These are phyloP conservation scores for Triadica sebifera DNA, from an alignment of 345 rosid genomes.

Conservation along the genomic window DNA sequence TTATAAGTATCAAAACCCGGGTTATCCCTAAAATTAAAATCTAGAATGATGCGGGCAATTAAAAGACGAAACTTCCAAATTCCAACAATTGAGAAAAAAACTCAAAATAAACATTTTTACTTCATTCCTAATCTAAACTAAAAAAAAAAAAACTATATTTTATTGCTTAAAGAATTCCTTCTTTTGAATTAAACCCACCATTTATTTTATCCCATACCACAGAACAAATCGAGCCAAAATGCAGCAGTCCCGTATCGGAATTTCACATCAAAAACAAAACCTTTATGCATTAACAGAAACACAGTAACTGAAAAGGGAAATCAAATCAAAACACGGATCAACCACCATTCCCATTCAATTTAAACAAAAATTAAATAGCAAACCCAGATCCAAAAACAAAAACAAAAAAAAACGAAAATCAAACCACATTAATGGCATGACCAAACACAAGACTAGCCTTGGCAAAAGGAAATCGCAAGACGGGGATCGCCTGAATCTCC, in stretches of 20 bases:
- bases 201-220: background rate
- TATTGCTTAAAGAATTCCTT: background rate
- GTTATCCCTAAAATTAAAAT: background rate
- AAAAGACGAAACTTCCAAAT: background rate
- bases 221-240: slow-evolving; percentile 8
- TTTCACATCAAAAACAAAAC: slow-evolving; percentile 3
- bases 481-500: slow-evolving; percentile 15
- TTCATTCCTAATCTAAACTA: background rate
- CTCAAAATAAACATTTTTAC: background rate
- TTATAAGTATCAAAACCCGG: background rate
- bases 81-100: background rate
- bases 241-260: slow-evolving; percentile 12
- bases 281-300: background rate
- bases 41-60: too few species aligned
- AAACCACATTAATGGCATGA: background rate
- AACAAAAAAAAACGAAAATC: background rate
- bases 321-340: background rate
- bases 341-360: background rate
- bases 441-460: background rate
- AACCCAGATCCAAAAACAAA: background rate
- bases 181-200: background rate
- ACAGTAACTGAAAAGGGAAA: background rate
- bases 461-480: background rate
- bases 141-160: background rate
- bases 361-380: background rate